These are phyloP conservation scores for Monosporozyma yasuniensis DNA, from an alignment of 805 yeast species.

Conservation along the genomic window DNA sequence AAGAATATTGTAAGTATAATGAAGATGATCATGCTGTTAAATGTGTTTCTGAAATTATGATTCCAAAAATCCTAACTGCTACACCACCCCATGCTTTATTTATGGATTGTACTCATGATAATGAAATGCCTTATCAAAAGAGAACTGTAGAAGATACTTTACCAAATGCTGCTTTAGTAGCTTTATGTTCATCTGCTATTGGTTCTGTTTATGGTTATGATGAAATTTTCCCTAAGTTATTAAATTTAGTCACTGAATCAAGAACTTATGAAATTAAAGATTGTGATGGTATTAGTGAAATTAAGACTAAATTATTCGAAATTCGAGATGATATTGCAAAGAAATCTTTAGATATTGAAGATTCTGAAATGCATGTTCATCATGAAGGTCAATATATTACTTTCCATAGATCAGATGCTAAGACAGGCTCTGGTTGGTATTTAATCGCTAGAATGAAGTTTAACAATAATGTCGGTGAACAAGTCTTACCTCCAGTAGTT, in stretches of 20 bases:
- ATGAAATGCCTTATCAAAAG: slow-evolving; percentile 79
- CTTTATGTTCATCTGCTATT: slow-evolving; percentile 85
- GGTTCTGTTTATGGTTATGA: slow-evolving; percentile 94
- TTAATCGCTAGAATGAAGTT: slow-evolving; percentile 84
- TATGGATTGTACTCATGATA: slow-evolving; percentile 98
- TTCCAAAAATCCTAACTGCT: slow-evolving; percentile 56
- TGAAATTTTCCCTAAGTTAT: slow-evolving; percentile 74
- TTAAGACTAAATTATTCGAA: slow-evolving; percentile 51
- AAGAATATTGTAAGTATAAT: slow-evolving; percentile 15
- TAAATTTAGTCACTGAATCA: slow-evolving; percentile 72
- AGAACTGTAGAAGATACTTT: slow-evolving; percentile 90
- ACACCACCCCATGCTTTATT: slow-evolving; percentile 87
- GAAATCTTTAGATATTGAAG: slow-evolving; percentile 39
- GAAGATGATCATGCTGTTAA: slow-evolving; percentile 13
- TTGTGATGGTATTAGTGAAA: slow-evolving; percentile 58
- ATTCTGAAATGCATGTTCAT: slow-evolving; percentile 88
- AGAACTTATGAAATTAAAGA: slow-evolving; percentile 46
- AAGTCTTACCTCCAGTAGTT: slow-evolving; percentile 47
- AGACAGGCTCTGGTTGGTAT: slow-evolving; percentile 82
- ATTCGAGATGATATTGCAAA: slow-evolving; percentile 51
- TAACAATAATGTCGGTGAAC: slow-evolving; percentile 35
- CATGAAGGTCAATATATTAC: slow-evolving; percentile 91
- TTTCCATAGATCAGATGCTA: slow-evolving; percentile 74
- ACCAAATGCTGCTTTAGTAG: slow-evolving; percentile 89
- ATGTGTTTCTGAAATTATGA: slow-evolving; percentile 51